Base-by-base conservation (phyloP, 306 rosid species). In the Erythrophleum fordii region DNA sequence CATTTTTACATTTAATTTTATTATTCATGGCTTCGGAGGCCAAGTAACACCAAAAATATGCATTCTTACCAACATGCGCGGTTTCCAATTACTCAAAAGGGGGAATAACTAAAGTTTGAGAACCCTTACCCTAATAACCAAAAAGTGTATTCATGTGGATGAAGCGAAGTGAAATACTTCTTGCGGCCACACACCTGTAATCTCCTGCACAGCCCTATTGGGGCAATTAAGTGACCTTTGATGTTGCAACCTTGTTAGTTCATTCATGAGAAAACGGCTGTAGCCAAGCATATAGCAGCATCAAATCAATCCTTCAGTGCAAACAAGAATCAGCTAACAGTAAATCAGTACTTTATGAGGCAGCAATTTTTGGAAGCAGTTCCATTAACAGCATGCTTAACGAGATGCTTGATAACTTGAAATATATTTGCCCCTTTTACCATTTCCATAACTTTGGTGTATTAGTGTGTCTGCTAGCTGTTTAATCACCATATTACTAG, bases 401-500 rank as follows among this genome's bases (percentile, higher is more conserved):
- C 11, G 42, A 45, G 22, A 42, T 44, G 31, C 14, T 52, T 67
- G 20, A 41, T 4, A 52, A 39, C 26, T 22, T 77, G 64, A 16
- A 52, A 77, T 70, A 35, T 46, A 46, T 45, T 26, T n/a, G 4
- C 4, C 7, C 8, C n/a, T 34, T 23, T 22, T 9, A 55, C 55
- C 61, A 31, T 61, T 46, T 75, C 41, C 42, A 26, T 73, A 20
- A 42, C 58, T 59, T 58, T 20, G 34, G 44, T 16, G 13, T 59
- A 26, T 59, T 12, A 59, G 1, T 31, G 34, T 31, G 2, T 8
- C 25, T 69, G 55, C 42, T 73, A 39, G 75, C 75, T 60, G 60
- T 49, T 73, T 51, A 72, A 56, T 55, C 67, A 48, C 49, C 53
- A 80, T 53, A 39, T 64, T 51, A 55, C 46, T 29, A 52, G 83